Evolutionary conservation across 2,329 filamentous ascomycete genomes (phyloP), one percentile per base, ranked within the genome.

Genomic region (Grosmannia clavigera): DNA sequence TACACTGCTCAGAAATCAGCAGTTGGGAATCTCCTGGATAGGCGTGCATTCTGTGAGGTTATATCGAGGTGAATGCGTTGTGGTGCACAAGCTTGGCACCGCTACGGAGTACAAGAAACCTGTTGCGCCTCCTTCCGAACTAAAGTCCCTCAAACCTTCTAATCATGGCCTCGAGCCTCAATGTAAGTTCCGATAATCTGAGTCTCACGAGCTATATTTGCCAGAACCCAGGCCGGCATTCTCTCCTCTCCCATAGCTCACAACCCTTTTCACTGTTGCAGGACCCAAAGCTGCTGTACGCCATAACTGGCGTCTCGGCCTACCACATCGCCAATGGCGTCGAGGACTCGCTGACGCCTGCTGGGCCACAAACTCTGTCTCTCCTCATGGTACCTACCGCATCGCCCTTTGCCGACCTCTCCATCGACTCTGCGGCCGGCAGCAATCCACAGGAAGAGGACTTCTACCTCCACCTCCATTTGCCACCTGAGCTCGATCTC

Each of bases 381-480:
- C 80, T 97, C 60, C 76, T 97, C 67, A 97, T 97, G 92, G 92
- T 97, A 22, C 92, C 92, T 7, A 96, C 92, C 3, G 87, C 87
- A 19, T 89, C 89, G 35, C 82, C 86, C 29, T 88, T 83, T 67
- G 78, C 80, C 55, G 81, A 83, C 61, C 69, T 73, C 11, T 68
- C 76, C 60, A 76, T 82, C 53, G 79, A 82, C 60, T 78, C 79
- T n/a, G 33, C 31, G 2, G 16, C 40, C 19, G 35, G 27, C 27
- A 25, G 43, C 35, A 43, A 57, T 16, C 10, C 51, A 1, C 78
- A 81, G 4, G 87, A 92, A 69, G 88, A 96, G 70, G 94, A 97
- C 77, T 97, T 96, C 76, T 97, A 97, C 72, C 84, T 99, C 5
- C 92, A 97, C 72, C 83, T 99, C 29, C 91, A 96, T 68, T 84